Evolutionary conservation across 1,284 basidiomycete species (phyloP).

Genomic region (Puccinia novopanici): DNA sequence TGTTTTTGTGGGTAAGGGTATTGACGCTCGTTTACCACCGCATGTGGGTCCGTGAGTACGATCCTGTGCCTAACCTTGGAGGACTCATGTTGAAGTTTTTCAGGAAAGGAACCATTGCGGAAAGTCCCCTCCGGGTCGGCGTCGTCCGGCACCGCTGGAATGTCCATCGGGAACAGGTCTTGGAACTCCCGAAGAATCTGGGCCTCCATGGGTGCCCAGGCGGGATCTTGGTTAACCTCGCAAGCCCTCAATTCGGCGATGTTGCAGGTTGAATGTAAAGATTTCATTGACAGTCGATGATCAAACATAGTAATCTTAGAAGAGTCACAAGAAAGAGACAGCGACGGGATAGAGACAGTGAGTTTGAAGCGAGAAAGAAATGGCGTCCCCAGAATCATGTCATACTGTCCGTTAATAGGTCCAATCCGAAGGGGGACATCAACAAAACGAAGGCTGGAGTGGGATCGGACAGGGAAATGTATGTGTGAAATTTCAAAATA

Average conservation of each 20-base stretch:
- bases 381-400: conserved; percentile 2
- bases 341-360: neutral
- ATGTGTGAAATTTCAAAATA: neutral
- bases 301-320: neutral
- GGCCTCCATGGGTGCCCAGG: neutral
- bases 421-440: neutral
- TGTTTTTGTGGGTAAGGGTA: conserved; percentile 14
- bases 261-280: neutral
- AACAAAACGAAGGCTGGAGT: neutral
- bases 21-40: neutral
- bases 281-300: neutral
- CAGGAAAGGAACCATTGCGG: neutral
- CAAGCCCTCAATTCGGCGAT: neutral
- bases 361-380: neutral
- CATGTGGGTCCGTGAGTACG: neutral
- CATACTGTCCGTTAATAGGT: neutral
- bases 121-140: neutral
- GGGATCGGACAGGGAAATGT: neutral
- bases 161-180: conserved; percentile 1
- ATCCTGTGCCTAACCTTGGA: neutral
- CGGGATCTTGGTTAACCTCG: too few relatives aligned
- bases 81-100: neutral
- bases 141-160: neutral
- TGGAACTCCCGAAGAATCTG: neutral
- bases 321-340: neutral